Evolutionary conservation across 1,284 basidiomycete genomes (phyloP).

Genomic region (Malassezia sympodialis): DNA sequence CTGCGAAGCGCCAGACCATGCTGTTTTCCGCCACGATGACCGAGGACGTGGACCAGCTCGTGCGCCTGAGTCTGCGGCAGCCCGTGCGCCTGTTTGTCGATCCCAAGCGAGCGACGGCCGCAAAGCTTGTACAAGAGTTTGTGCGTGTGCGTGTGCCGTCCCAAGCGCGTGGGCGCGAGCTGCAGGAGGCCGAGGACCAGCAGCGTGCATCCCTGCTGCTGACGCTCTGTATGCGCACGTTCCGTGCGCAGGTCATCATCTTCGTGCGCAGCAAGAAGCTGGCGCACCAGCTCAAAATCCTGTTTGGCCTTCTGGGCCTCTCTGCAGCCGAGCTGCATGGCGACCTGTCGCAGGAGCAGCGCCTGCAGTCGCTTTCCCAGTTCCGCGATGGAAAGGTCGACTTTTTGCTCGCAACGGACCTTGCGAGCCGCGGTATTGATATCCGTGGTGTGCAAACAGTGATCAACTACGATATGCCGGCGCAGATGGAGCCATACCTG

Average conservation of each 20-base stretch:
- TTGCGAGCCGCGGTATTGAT: slow-evolving; percentile 87
- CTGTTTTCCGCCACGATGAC: slow-evolving; percentile 98
- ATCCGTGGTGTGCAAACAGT: slow-evolving; percentile 97
- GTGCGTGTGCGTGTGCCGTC: slow-evolving; percentile 34
- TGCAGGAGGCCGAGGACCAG: slow-evolving; percentile 57
- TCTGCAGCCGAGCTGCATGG: slow-evolving; percentile 86
- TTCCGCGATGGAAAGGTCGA: slow-evolving; percentile 78
- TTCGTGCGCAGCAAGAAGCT: slow-evolving; percentile 93
- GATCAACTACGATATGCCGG: slow-evolving; percentile 93
- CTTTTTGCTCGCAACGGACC: slow-evolving; percentile 87
- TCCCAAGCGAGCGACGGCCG: slow-evolving; percentile 61
- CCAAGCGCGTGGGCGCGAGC: slow-evolving; percentile 49
- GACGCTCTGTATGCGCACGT: slow-evolving; percentile 74
- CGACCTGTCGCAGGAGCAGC: slow-evolving; percentile 86
- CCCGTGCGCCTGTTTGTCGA: slow-evolving; percentile 56
- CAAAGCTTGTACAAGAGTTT: slow-evolving; percentile 88
- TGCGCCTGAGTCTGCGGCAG: slow-evolving; percentile 78
- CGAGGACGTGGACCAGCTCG: slow-evolving; percentile 84
- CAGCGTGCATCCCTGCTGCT: slow-evolving; percentile 63
- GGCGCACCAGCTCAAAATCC: slow-evolving; percentile 88
- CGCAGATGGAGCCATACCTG: slow-evolving; percentile 81
- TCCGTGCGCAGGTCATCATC: slow-evolving; percentile 73
- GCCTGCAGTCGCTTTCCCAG: slow-evolving; percentile 69
- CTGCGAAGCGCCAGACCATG: slow-evolving; percentile 85
- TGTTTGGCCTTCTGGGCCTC: slow-evolving; percentile 78